These are phyloP conservation scores for Zhuliangozyma blackwelliae DNA, from an alignment of 1,139 yeast species.

Conservation along the genomic window DNA sequence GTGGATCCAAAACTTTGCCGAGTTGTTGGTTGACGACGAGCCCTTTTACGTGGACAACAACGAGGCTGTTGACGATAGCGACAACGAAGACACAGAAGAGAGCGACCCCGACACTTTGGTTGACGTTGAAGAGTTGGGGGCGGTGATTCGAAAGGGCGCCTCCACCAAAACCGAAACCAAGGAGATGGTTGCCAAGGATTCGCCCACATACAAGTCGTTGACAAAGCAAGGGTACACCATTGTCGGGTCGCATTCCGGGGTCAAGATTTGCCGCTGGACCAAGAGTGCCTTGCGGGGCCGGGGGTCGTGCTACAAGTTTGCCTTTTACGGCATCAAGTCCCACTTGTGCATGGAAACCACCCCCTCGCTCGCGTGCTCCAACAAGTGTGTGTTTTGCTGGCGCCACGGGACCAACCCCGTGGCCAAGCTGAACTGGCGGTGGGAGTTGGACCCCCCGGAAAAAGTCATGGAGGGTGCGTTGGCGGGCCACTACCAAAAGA, in stretches of 20 bases:
- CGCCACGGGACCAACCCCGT: constrained; percentile 97
- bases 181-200: constrained; percentile 85
- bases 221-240: constrained; percentile 92
- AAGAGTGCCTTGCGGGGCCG: constrained; percentile 90
- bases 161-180: constrained; percentile 46
- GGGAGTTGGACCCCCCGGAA: constrained; percentile 92
- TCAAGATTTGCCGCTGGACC: constrained; percentile 94
- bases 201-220: constrained; percentile 83
- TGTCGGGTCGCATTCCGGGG: constrained; percentile 94
- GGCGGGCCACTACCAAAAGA: constrained; percentile 84
- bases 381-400: constrained; percentile 97
- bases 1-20: constrained; percentile 62
- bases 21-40: constrained; percentile 62
- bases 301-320: constrained; percentile 91
- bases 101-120: constrained; percentile 47
- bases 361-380: constrained; percentile 89
- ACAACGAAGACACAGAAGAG: constrained; percentile 38
- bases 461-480: constrained; percentile 80
- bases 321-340: constrained; percentile 84
- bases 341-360: constrained; percentile 97
- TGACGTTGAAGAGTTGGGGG: constrained; percentile 86
- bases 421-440: constrained; percentile 87
- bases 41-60: constrained; percentile 47
- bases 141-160: constrained; percentile 39
- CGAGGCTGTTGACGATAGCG: constrained; percentile 35